Evolutionary conservation across 2,329 filamentous ascomycete genomes (phyloP).

Genomic region (Neofusicoccum cordaticola): DNA sequence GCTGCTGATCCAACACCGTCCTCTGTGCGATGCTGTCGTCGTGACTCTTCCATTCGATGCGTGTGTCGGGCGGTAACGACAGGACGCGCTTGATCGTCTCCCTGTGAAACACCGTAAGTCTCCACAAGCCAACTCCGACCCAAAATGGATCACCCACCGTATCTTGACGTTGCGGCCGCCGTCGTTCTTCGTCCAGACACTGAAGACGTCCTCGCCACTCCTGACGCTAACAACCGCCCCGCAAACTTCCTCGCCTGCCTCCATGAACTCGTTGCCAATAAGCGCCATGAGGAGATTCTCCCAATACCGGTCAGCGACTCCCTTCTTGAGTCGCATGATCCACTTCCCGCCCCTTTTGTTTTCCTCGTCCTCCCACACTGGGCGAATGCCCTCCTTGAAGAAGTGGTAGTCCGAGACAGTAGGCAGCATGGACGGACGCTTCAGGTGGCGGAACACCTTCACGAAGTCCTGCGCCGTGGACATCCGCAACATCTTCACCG

Average conservation of each 20-base stretch:
- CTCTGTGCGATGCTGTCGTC: conserved; percentile 93
- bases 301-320: conserved; percentile 94
- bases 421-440: conserved; percentile 81
- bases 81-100: conserved; percentile 93
- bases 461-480: conserved; percentile 87
- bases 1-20: conserved; percentile 83
- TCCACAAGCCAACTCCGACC: not conserved
- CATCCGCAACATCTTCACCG: conserved; percentile 80
- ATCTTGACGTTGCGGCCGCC: conserved; percentile 95
- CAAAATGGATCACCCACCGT: conserved; percentile 58
- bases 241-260: conserved; percentile 90
- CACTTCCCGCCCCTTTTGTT: conserved; percentile 97
- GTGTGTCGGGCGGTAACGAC: conserved; percentile 80
- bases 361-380: conserved; percentile 97
- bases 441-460: conserved; percentile 82
- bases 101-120: conserved; percentile 46
- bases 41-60: conserved; percentile 92
- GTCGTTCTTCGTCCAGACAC: conserved; percentile 94
- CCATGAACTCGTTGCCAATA: conserved; percentile 89
- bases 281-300: conserved; percentile 89
- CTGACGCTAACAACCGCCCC: conserved; percentile 91
- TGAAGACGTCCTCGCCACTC: conserved; percentile 94
- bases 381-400: conserved; percentile 93
- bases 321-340: conserved; percentile 96
- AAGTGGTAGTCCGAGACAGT: conserved; percentile 97